Evolutionary conservation across 805 yeast species (phyloP).

Genomic region (Starmera pachycereana): DNA sequence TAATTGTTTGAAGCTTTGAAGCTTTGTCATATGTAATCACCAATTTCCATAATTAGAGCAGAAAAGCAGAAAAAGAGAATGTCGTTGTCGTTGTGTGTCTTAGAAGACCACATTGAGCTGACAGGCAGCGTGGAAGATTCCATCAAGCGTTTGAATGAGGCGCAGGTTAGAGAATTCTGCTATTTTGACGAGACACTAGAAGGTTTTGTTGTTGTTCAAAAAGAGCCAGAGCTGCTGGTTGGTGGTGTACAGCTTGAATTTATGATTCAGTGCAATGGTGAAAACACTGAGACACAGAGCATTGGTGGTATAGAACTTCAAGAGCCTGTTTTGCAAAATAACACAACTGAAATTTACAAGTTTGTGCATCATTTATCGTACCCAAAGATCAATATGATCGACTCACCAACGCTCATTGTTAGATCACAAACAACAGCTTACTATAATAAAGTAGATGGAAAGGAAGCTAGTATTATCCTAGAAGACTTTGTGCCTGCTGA

Average conservation of each 20-base stretch:
- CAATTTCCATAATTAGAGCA: no score
- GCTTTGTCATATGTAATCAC: no score
- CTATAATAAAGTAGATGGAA: not conserved
- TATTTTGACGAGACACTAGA: slow-evolving; percentile 8
- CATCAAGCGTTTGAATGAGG: not conserved
- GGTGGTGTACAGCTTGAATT: not conserved
- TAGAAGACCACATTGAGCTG: no score
- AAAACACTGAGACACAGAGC: no score
- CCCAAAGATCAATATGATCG: slow-evolving; percentile 13
- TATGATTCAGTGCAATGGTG: no score
- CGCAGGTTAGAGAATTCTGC: not conserved
- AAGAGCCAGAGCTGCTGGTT: not conserved
- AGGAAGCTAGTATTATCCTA: not conserved
- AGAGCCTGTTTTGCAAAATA: no score
- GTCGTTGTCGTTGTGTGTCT: no score
- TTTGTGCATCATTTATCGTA: slow-evolving; percentile 10
- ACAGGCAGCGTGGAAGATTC: not conserved
- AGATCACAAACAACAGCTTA: slow-evolving; percentile 1
- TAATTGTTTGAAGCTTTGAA: no score
- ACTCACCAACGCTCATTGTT: slow-evolving; percentile 9
- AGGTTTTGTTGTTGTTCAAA: slow-evolving; percentile 5
- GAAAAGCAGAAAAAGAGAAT: no score
- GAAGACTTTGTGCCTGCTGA: slow-evolving; percentile 10
- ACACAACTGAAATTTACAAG: slow-evolving; percentile 2
- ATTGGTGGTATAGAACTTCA: no score